Evolutionary conservation across 306 rosid genomes (phyloP).

Genomic region (Quercus robur): DNA sequence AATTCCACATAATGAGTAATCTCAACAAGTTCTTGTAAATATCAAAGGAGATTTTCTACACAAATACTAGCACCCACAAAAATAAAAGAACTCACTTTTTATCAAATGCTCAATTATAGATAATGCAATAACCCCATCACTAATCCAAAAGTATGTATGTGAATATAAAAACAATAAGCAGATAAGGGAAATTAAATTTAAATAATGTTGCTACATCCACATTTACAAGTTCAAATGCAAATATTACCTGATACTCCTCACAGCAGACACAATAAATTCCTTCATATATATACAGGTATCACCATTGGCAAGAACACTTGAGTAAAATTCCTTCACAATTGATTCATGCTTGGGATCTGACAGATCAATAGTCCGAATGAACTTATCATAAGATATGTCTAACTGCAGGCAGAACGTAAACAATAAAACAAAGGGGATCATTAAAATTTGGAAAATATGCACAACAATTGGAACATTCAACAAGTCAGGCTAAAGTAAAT

Average conservation of each 20-base stretch:
- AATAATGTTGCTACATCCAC: background rate
- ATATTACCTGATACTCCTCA: conserved; percentile 88
- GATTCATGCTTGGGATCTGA: conserved; percentile 74
- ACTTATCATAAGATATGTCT: conserved; percentile 81
- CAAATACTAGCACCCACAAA: background rate
- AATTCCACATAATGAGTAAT: background rate
- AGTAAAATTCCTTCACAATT: conserved; percentile 87
- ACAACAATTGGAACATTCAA: too few relatives aligned
- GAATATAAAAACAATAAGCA: background rate
- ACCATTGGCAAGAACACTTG: conserved; percentile 78
- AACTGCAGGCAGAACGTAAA: conserved; percentile 39
- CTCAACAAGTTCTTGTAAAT: background rate
- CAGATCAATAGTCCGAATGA: conserved; percentile 65
- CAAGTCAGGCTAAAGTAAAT: too few relatives aligned
- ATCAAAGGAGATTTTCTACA: background rate
- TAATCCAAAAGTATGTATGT: background rate
- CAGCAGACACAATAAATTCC: conserved; percentile 90
- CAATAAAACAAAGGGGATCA: too few relatives aligned
- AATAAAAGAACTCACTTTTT: background rate
- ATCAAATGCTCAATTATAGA: background rate
- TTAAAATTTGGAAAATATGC: too few relatives aligned
- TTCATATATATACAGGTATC: conserved; percentile 89
- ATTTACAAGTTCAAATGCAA: conserved; percentile 13
- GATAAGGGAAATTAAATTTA: background rate
- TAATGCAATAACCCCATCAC: background rate